Conservation (phyloP, 2,329 filamentous ascomycete species). For the Fusarium tjaetaba region DNA sequence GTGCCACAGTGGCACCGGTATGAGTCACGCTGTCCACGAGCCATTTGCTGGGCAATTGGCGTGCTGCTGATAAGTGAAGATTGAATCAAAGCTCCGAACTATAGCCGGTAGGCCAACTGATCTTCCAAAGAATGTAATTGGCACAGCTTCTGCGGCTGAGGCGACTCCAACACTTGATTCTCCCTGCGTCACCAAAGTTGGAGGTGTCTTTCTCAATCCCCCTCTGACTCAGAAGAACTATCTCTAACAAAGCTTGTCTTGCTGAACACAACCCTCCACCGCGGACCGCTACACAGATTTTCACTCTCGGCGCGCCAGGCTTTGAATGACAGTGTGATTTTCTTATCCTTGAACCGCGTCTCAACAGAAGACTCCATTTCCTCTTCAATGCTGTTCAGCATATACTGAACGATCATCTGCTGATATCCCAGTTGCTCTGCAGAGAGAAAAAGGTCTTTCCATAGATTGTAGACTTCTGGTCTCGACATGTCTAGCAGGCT, state of each 20-base stretch:
- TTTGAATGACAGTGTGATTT: not conserved
- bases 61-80: too few relatives aligned
- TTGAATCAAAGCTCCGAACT: too few relatives aligned
- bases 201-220: too few relatives aligned
- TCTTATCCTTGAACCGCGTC: not conserved
- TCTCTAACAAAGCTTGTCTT: not conserved
- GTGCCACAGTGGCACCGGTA: too few relatives aligned
- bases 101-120: too few relatives aligned
- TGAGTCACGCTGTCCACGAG: too few relatives aligned
- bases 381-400: not conserved
- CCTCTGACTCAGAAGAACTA: not conserved
- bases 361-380: not conserved
- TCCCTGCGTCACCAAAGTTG: too few relatives aligned
- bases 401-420: accelerated
- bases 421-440: not conserved
- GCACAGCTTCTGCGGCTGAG: too few relatives aligned
- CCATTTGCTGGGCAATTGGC: too few relatives aligned
- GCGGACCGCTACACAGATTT: not conserved
- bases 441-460: not conserved
- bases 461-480: not conserved
- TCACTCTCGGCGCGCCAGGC: not conserved
- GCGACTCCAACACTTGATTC: too few relatives aligned
- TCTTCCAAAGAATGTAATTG: too few relatives aligned
- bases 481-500: not conserved
- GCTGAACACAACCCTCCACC: not conserved